phyloP scores from a whole-genome alignment of 192 early-diverging fungal genomes.

The Coemansia sp. region DNA sequence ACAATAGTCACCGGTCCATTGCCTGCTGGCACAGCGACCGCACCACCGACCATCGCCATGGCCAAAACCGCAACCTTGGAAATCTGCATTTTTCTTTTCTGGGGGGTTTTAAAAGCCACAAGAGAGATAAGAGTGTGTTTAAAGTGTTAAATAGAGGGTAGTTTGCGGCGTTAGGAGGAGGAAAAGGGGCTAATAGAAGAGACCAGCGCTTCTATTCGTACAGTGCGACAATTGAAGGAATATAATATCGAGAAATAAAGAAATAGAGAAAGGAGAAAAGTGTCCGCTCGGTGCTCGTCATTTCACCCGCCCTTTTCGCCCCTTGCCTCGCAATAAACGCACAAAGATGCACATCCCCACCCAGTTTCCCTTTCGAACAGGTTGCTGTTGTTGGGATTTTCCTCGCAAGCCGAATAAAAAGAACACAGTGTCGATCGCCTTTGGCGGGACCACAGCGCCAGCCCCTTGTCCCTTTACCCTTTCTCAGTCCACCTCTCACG shows the following conservation, averaged over 20 bases:
- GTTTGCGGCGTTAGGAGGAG: neutral
- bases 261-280: neutral
- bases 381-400: neutral
- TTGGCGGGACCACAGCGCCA: neutral
- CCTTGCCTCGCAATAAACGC: neutral
- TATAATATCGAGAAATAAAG: neutral
- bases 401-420: neutral
- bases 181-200: neutral
- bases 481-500: neutral
- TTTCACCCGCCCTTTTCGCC: too few species aligned
- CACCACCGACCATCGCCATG: constrained; percentile 12
- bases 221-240: neutral
- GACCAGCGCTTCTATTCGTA: neutral
- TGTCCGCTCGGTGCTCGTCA: too few species aligned
- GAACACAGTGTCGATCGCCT: neutral
- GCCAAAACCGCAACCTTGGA: constrained; percentile 16
- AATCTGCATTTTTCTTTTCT: constrained; percentile 21
- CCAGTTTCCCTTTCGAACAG: too few species aligned
- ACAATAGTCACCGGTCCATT: constrained; percentile 1
- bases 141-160: too few species aligned
- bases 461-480: neutral
- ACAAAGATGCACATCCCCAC: too few species aligned
- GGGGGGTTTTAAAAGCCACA: neutral
- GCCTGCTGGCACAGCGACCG: constrained; percentile 2
- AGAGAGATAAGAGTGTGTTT: neutral